phyloP scores from a whole-genome alignment of 495 filamentous ascomycete species.

The Talaromyces proteolyticus region DNA sequence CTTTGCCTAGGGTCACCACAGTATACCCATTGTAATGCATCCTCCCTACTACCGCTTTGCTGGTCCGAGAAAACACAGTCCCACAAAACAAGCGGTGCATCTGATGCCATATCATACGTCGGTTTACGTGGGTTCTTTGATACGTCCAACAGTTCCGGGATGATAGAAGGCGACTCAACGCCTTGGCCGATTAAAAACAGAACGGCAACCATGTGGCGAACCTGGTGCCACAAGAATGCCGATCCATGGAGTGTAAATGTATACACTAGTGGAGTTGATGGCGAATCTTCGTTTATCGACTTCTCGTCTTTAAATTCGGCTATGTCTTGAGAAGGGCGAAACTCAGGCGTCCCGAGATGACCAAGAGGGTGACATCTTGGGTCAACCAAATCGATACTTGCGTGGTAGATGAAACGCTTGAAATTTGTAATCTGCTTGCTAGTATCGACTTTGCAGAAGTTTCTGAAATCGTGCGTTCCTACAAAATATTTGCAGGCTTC shows the following conservation, averaged over 20 bases:
- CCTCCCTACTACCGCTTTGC: constrained; percentile 38
- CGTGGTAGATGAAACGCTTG: constrained; percentile 64
- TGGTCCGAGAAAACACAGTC: constrained; percentile 82
- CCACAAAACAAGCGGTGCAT: constrained; percentile 88
- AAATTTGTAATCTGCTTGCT: constrained; percentile 84
- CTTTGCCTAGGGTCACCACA: constrained; percentile 47
- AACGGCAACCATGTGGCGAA: constrained; percentile 82
- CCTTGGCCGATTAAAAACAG: constrained; percentile 91
- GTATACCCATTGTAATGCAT: constrained; percentile 77
- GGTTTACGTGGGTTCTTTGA: constrained; percentile 64
- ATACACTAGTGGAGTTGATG: constrained; percentile 60
- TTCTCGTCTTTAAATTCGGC: constrained; percentile 8
- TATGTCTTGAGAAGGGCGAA: constrained; percentile 18
- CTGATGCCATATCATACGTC: constrained; percentile 82
- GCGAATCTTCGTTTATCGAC: constrained; percentile 11
- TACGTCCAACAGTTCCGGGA: constrained; percentile 68
- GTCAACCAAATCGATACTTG: constrained; percentile 66
- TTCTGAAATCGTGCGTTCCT: constrained; percentile 89
- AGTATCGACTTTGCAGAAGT: constrained; percentile 89
- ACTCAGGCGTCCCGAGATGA: constrained; percentile 26
- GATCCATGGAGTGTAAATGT: constrained; percentile 80
- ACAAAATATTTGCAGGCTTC: constrained; percentile 71
- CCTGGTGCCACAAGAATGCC: constrained; percentile 98
- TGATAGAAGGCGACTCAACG: constrained; percentile 66
- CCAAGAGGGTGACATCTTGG: constrained; percentile 36